Conservation (phyloP, 306 rosid genomes). For the Arachis stenosperma region DNA sequence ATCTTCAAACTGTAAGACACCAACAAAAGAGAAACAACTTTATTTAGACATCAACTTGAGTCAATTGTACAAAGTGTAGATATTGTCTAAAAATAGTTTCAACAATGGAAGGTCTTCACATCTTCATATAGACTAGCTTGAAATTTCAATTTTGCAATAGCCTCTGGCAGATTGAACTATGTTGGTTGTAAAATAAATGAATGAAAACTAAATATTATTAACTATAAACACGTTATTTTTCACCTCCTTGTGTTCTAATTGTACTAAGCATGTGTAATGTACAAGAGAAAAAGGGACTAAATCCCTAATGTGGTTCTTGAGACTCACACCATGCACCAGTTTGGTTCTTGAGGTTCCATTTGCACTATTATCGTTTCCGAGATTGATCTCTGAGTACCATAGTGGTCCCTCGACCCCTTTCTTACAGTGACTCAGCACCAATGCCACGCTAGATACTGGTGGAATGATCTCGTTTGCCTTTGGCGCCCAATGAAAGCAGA, state of each 20-base stretch:
- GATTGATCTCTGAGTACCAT: too few species aligned
- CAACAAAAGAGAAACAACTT: constrained; percentile 17
- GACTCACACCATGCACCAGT: too few species aligned
- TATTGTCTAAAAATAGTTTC: neutral
- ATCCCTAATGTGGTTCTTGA: too few species aligned
- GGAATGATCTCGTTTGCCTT: too few species aligned
- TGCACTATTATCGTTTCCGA: too few species aligned
- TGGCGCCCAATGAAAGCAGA: too few species aligned
- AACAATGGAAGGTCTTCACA: constrained; percentile 19
- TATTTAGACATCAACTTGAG: constrained; percentile 26
- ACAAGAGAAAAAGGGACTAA: too few species aligned
- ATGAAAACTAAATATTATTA: neutral
- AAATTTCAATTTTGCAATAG: neutral
- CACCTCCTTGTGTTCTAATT: neutral
- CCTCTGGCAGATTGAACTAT: constrained; percentile 16
- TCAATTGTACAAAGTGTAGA: neutral
- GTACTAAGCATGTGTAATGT: neutral
- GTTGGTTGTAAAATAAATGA: neutral
- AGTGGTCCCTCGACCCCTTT: too few species aligned
- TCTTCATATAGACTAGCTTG: constrained; percentile 15
- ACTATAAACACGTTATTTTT: neutral
- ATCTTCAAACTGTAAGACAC: constrained; percentile 55
- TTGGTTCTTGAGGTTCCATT: too few species aligned
- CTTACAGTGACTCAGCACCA: too few species aligned
- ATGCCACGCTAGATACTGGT: too few species aligned